phyloP scores from a whole-genome alignment of 768 basidiomycete genomes.

The Mycena galopus region DNA sequence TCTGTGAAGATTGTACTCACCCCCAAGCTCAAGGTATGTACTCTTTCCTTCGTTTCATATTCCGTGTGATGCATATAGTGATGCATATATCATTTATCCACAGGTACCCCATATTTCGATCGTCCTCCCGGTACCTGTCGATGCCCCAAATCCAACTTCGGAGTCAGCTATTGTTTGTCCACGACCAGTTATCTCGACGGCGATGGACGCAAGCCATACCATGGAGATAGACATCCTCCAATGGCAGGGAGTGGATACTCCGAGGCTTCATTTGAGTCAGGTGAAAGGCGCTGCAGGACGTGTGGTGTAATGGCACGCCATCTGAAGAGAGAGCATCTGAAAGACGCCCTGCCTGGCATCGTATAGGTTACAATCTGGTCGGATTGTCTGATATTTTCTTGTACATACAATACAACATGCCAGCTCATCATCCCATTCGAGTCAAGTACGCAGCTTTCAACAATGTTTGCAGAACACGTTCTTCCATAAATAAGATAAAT shows the following conservation, averaged over 20 bases:
- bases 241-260: slow-evolving; percentile 34
- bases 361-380: neutral
- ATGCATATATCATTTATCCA: neutral
- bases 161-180: slow-evolving; percentile 34
- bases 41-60: neutral
- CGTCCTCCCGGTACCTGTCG: slow-evolving; percentile 36
- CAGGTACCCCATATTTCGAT: slow-evolving; percentile 24
- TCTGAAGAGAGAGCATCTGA: slow-evolving; percentile 39
- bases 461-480: no score
- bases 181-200: slow-evolving; percentile 33
- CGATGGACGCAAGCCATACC: slow-evolving; percentile 32
- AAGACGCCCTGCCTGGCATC: slow-evolving; percentile 38
- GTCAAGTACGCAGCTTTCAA: no score
- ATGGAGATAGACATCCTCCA: slow-evolving; percentile 36
- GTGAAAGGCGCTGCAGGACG: slow-evolving; percentile 34
- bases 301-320: slow-evolving; percentile 37
- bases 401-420: neutral
- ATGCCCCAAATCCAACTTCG: slow-evolving; percentile 35
- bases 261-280: slow-evolving; percentile 32
- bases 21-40: slow-evolving; percentile 23
- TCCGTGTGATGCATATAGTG: neutral
- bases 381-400: neutral
- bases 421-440: no score
- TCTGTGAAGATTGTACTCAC: slow-evolving; percentile 24
- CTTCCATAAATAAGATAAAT: no score